These are phyloP conservation scores for Paragyromitra xinjiangensis DNA, from an alignment of 495 filamentous ascomycete species.

Conservation along the genomic window DNA sequence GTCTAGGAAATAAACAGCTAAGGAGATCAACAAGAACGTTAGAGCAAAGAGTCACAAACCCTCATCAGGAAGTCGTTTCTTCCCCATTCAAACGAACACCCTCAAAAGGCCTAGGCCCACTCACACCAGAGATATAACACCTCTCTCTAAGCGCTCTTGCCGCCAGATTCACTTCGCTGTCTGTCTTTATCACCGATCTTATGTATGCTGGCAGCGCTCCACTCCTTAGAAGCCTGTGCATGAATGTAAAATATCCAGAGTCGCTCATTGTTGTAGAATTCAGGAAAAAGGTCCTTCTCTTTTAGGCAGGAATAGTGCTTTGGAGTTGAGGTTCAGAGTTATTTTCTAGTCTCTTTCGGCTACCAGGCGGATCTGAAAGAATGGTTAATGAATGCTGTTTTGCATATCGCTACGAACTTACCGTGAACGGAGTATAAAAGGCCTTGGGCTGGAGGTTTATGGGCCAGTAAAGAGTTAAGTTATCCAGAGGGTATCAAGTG, in stretches of 20 bases:
- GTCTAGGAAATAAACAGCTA: neutral
- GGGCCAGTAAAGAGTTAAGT: too few relatives aligned
- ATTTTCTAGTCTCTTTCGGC: neutral
- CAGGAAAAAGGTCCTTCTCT: constrained; percentile 7
- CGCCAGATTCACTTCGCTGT: constrained; percentile 33
- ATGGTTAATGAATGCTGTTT: too few relatives aligned
- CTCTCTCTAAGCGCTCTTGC: constrained; percentile 37
- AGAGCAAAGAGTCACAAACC: constrained; percentile 58
- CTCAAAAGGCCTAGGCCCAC: constrained; percentile 76
- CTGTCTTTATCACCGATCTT: neutral
- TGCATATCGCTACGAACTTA: too few relatives aligned
- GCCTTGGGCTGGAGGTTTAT: too few relatives aligned
- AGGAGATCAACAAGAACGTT: neutral
- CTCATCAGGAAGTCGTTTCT: constrained; percentile 57
- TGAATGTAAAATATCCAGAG: constrained; percentile 34
- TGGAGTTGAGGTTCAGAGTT: neutral
- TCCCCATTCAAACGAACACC: constrained; percentile 67
- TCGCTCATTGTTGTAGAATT: constrained; percentile 18
- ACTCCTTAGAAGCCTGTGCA: constrained; percentile 34
- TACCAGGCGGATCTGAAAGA: too few relatives aligned
- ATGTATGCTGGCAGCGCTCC: constrained; percentile 12
- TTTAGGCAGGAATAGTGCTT: neutral
- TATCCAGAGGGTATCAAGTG: too few relatives aligned
- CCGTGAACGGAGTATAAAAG: too few relatives aligned
- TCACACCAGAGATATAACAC: constrained; percentile 69